phyloP scores from a whole-genome alignment of 192 early-diverging fungal genomes.

The Entomortierella parvispora region DNA sequence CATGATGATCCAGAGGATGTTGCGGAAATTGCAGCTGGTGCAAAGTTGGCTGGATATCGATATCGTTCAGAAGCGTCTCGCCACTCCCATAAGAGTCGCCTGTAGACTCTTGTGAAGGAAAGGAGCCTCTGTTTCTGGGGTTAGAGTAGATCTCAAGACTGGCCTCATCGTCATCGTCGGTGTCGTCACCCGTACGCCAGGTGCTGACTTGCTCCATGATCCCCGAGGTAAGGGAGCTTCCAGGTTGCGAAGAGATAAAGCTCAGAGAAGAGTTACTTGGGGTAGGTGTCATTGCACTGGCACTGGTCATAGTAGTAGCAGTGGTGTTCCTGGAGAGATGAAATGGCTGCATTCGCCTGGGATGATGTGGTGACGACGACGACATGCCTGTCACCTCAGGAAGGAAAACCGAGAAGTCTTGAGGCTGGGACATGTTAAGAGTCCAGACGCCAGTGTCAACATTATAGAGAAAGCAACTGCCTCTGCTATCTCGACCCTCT shows the following conservation, averaged over 20 bases:
- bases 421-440: conserved; percentile 20
- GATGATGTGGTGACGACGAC: conserved; percentile 4
- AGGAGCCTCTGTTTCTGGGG: conserved; percentile 28
- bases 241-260: conserved; percentile 40
- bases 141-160: conserved; percentile 48
- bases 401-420: background rate
- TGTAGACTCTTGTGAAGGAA: conserved; percentile 33
- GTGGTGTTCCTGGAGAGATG: conserved; percentile 49
- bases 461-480: conserved; percentile 34
- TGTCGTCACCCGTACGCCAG: conserved; percentile 46
- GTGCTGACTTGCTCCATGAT: conserved; percentile 54
- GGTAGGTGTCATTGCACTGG: conserved; percentile 36
- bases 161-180: conserved; percentile 47
- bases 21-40: conserved; percentile 50
- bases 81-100: conserved; percentile 26
- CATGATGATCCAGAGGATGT: conserved; percentile 33
- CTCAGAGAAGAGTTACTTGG: conserved; percentile 45
- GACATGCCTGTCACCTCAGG: background rate
- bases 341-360: conserved; percentile 36
- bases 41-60: conserved; percentile 43
- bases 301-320: conserved; percentile 28
- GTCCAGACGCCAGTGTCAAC: conserved; percentile 33
- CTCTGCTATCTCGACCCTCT: conserved; percentile 25
- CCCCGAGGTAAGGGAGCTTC: conserved; percentile 42
- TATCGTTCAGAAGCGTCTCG: conserved; percentile 39